Percentiles rank a stretch among this genome's conserved stretches.
These are phyloP conservation scores for Plectosphaerella sp. DNA, from an alignment of 2,329 filamentous ascomycete genomes.

Conservation along the genomic window DNA sequence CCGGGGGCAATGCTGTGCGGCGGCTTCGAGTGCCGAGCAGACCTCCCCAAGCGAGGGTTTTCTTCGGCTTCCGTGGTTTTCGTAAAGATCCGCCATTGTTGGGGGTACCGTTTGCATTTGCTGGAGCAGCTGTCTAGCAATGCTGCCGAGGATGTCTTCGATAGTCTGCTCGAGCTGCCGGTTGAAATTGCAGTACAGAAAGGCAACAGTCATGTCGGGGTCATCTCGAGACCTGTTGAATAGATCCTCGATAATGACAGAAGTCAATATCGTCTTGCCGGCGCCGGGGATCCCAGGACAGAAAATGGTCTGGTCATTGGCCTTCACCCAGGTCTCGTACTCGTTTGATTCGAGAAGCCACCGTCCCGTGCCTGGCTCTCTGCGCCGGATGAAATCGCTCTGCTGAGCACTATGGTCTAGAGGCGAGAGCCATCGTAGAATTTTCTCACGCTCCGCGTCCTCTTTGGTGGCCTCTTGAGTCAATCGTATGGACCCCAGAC, in stretches of 20 bases:
- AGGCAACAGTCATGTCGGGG: slow-evolving; percentile 17
- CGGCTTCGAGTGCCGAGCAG: neutral
- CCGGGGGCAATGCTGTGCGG: fast-evolving
- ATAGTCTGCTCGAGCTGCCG: slow-evolving; percentile 17
- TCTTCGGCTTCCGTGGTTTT: neutral
- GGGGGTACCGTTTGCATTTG: slow-evolving; percentile 17
- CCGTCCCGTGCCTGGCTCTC: slow-evolving; percentile 34
- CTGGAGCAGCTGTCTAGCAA: slow-evolving; percentile 26
- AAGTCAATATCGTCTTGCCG: slow-evolving; percentile 30
- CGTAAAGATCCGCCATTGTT: slow-evolving; percentile 21
- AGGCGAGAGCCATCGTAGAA: slow-evolving; percentile 33
- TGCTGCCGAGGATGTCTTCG: slow-evolving; percentile 17
- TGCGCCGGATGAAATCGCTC: slow-evolving; percentile 25
- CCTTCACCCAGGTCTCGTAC: slow-evolving; percentile 22
- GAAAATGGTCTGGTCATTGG: slow-evolving; percentile 24
- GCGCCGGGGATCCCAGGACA: slow-evolving; percentile 41
- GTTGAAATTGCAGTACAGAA: slow-evolving; percentile 26
- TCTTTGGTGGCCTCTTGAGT: neutral
- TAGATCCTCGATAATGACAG: slow-evolving; percentile 14
- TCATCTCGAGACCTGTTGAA: slow-evolving; percentile 8
- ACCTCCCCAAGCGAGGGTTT: neutral
- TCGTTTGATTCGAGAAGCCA: slow-evolving; percentile 38
- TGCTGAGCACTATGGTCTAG: slow-evolving; percentile 32
- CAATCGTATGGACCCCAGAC: neutral
- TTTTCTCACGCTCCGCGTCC: neutral